Conservation (phyloP, 73 alveolate genomes). For the Paramecium biaurelia region DNA sequence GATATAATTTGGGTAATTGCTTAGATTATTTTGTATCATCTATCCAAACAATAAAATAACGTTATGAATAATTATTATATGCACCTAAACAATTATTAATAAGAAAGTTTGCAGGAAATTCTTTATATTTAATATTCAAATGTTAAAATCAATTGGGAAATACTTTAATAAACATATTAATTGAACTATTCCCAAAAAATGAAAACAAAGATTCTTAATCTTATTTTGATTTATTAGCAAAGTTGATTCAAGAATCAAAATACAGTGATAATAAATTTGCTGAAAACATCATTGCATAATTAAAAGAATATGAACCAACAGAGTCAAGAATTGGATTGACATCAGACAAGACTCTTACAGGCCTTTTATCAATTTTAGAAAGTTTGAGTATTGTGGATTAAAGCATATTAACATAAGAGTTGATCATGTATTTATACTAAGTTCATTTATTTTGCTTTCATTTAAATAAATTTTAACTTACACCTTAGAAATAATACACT, state of each 20-base stretch:
- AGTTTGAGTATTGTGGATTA: background rate
- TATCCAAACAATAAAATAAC: background rate
- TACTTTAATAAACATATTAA: background rate
- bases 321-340: slow-evolving; percentile 42
- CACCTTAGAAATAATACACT: background rate
- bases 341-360: slow-evolving; percentile 60
- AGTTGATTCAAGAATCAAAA: slow-evolving; percentile 56
- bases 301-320: slow-evolving; percentile 47
- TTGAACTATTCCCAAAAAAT: slow-evolving; percentile 29
- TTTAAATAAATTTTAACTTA: background rate
- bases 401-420: background rate
- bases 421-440: background rate
- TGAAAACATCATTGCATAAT: background rate
- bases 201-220: slow-evolving; percentile 50
- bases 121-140: background rate
- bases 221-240: slow-evolving; percentile 64
- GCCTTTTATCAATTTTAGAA: slow-evolving; percentile 52
- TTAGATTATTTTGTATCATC: background rate
- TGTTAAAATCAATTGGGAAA: background rate
- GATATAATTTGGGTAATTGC: background rate
- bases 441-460: slow-evolving; percentile 6
- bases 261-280: slow-evolving; percentile 32
- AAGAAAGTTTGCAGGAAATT: background rate
- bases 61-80: background rate
- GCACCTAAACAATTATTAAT: background rate